These are phyloP conservation scores for Colletotrichum nymphaeae DNA, from an alignment of 2,329 filamentous ascomycete species.

Conservation along the genomic window DNA sequence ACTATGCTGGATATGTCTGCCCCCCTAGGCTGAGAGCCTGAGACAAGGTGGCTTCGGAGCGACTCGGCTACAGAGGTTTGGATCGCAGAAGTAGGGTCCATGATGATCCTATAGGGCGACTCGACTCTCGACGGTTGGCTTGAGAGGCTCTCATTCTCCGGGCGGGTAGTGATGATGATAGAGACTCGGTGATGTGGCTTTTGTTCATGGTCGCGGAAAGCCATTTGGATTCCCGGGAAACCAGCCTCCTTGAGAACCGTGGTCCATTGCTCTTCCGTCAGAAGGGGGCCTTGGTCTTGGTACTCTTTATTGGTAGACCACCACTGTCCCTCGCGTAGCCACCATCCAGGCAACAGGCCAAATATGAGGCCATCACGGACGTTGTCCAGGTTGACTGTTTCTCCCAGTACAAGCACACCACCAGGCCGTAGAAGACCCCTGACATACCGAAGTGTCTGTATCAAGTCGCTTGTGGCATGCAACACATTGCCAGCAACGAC, in stretches of 20 bases:
- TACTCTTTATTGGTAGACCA: constrained; percentile 39
- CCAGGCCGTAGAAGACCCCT: constrained; percentile 41
- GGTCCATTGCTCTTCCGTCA: constrained; percentile 40
- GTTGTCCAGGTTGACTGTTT: constrained; percentile 36
- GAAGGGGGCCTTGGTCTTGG: constrained; percentile 37
- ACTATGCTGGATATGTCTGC: neutral
- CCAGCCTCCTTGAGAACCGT: constrained; percentile 33
- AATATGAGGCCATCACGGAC: constrained; percentile 41
- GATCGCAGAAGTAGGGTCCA: neutral
- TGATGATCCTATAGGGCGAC: neutral
- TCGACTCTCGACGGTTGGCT: neutral
- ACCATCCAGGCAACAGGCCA: constrained; percentile 51
- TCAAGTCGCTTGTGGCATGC: constrained; percentile 43
- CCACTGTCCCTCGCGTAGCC: constrained; percentile 42
- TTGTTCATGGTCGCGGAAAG: constrained; percentile 38
- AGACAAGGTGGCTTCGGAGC: neutral
- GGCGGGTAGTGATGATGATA: neutral
- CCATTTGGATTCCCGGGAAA: constrained; percentile 38
- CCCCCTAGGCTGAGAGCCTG: neutral
- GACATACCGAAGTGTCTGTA: constrained; percentile 37
- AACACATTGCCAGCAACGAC: constrained; percentile 46
- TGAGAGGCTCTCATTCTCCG: neutral
- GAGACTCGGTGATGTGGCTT: constrained; percentile 11
- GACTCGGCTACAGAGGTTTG: neutral
- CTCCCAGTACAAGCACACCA: constrained; percentile 41